Evolutionary conservation across 768 basidiomycete genomes (phyloP), one percentile per base, ranked within the genome.

Genomic region (Rhodotorula graminis): DNA sequence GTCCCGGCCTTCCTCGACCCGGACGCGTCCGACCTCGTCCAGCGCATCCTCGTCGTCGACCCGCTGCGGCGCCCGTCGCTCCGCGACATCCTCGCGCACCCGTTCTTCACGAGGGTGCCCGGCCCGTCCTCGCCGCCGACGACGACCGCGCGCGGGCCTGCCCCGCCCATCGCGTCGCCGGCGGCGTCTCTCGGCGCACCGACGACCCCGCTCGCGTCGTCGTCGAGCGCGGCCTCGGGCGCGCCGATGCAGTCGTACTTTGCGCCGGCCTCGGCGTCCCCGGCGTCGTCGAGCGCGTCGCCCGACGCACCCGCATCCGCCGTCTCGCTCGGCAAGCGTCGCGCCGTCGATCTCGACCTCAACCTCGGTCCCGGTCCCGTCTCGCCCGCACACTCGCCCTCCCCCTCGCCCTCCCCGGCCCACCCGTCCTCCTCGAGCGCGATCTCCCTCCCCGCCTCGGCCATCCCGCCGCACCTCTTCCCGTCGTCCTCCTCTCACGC

Each of bases 1-100:
- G 91, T 97, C 78, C 93, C 93, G 14, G 86, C 88, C 69, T 99
- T 94, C 93, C 84, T 98, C 27, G 91, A 92, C 67, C 47, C 80
- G 95, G 95, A 94, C 79, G 86, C 90, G n/a, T 89, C 92, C 57
- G 87, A 90, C 78, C 83, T 99, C 40, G 87, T 98, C 67, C 85
- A 86, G 74, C 85, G 84, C 62, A 87, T 96, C 71, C 85, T 99
- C 46, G 47, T 52, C 40, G 60, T 42, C 47, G 65, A 73, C 47
- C 71, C 71, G 11, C 29, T 67, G 3, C 63, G 23, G 1, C 75
- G 71, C 18, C 42, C 60, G 25, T 70, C 68, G 3, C 60, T 74
- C 19, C 53, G 57, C 25, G 59, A 61, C 31, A 75, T 69, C 46
- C 70, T 73, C 67, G 44, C 62, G 63, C 74, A 65, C 70, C 69